Evolutionary conservation across 306 rosid species (phyloP), one percentile per base, ranked within the genome.

Genomic region (Heteromeles arbutifolia): DNA sequence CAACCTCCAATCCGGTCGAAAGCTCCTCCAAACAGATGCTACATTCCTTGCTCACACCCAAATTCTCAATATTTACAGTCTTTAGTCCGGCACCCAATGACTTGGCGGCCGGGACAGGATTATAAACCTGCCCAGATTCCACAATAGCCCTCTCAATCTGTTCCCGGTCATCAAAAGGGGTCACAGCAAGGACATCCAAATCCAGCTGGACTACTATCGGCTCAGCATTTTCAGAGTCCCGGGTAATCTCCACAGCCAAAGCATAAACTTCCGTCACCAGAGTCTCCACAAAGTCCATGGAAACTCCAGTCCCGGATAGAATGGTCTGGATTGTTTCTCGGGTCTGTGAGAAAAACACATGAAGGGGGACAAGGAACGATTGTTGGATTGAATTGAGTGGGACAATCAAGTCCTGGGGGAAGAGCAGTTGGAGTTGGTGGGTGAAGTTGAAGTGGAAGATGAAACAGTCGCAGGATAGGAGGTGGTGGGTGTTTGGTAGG

Each of bases 1-100:
- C 29, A 77, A 73, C 62, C 72, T 78, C 82, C 79, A 74, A 59
- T 44, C 79, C 82, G 9, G 19, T 19, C 4, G 63, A 69, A 29
- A 83, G 69, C 54, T 83, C 84, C 45, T 83, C 86, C 83, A 83
- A 83, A 48, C 84, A 83, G 13, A 79, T 83, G 15, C 77, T 79
- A 61, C 86, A 83, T 39, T 69, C 77, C 4, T 67, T 64, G 13
- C 11, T 37, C 56, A 48, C 62, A 25, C 18, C 45, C 77, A 78
- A 13, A 62, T 13, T 78, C 41, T 79, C 83, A 58, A 75, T 19
- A 21, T 67, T 69, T 18, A 83, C 76, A 22, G 53, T 76, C 75
- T 79, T 76, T 31, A 83, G 25, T 3, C 32, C 80, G 8, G 77
- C 83, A 67, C 64, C 58, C 15, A 74, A 59, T 15, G 74, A 43